Evolutionary conservation across 2,329 filamentous ascomycete genomes (phyloP).

Genomic region (Monilinia fructigena): DNA sequence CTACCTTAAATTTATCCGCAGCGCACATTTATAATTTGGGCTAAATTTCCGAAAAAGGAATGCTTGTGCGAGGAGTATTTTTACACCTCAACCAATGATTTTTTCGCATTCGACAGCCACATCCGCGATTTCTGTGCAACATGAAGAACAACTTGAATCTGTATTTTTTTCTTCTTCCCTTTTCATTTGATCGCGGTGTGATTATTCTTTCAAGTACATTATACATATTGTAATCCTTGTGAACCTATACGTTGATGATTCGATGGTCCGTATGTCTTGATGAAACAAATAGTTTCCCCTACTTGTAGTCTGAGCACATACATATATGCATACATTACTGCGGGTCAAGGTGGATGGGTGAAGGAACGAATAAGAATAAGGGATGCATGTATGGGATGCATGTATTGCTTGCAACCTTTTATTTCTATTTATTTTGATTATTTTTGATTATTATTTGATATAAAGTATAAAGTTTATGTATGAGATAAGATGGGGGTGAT

Average conservation of each 20-base stretch:
- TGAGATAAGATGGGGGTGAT: too few relatives aligned
- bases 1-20: background rate
- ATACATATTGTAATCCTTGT: background rate
- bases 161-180: background rate
- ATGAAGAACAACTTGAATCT: background rate
- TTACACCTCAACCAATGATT: background rate
- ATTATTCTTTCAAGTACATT: background rate
- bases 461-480: too few relatives aligned
- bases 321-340: background rate
- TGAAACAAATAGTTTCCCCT: constrained; percentile 12
- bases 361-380: background rate
- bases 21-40: constrained; percentile 7
- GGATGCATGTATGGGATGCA: background rate
- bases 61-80: background rate
- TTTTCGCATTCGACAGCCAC: background rate
- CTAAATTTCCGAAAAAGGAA: background rate
- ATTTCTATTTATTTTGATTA: too few relatives aligned
- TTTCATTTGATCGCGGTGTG: background rate
- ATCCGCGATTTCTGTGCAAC: constrained; percentile 1
- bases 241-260: background rate
- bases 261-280: background rate
- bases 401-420: background rate
- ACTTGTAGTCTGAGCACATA: constrained; percentile 6
- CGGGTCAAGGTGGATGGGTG: background rate
- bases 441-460: too few relatives aligned